phyloP scores from a whole-genome alignment of 305 asterid genomes.

The Fraxinus paxiana region DNA sequence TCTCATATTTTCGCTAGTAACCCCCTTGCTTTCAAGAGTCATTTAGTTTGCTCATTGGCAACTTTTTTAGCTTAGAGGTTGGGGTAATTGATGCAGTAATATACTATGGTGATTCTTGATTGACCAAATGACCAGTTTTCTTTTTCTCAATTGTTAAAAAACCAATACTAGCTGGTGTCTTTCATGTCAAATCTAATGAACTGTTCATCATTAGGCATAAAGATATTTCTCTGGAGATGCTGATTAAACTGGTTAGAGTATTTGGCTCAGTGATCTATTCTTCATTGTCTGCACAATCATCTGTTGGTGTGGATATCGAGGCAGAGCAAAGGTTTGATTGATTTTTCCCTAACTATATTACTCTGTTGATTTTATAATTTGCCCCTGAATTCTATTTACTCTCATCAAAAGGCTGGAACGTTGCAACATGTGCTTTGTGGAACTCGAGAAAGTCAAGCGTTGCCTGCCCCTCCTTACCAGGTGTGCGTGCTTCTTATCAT shows the following conservation, averaged over 20 bases:
- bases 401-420: slow-evolving; percentile 72
- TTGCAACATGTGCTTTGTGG: slow-evolving; percentile 78
- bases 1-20: background rate
- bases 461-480: slow-evolving; percentile 68
- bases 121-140: background rate
- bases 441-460: slow-evolving; percentile 82
- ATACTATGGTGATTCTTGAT: slow-evolving; percentile 17
- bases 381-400: slow-evolving; percentile 15
- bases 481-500: slow-evolving; percentile 33
- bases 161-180: slow-evolving; percentile 6
- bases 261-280: slow-evolving; percentile 88
- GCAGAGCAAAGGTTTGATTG: slow-evolving; percentile 80
- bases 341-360: slow-evolving; percentile 14
- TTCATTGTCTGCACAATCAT: slow-evolving; percentile 69
- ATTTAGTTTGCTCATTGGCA: background rate
- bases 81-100: background rate
- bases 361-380: background rate
- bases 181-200: slow-evolving; percentile 28
- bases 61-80: slow-evolving; percentile 10
- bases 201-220: slow-evolving; percentile 60
- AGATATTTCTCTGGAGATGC: slow-evolving; percentile 74
- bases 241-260: slow-evolving; percentile 79
- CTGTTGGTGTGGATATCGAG: slow-evolving; percentile 96
- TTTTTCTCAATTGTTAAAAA: slow-evolving; percentile 17
- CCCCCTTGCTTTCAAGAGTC: slow-evolving; percentile 6